phyloP scores from a whole-genome alignment of 2,329 filamentous ascomycete genomes.

The Hypoxylon sp. region DNA sequence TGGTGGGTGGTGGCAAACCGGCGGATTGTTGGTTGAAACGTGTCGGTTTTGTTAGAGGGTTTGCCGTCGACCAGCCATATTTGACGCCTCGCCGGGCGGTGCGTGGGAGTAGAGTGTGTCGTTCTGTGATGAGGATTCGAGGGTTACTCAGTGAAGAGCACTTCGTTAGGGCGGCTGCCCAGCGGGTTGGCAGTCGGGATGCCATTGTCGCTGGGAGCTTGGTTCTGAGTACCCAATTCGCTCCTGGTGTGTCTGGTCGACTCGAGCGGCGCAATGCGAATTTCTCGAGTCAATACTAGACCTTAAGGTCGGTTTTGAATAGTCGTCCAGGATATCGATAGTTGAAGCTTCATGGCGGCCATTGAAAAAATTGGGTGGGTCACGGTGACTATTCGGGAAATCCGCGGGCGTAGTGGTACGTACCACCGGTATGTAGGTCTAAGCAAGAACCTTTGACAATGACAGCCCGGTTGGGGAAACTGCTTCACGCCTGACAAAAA shows the following conservation, averaged over 20 bases:
- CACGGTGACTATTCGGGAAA: slow-evolving; percentile 31
- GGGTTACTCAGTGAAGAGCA: slow-evolving; percentile 50
- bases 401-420: slow-evolving; percentile 31
- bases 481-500: slow-evolving; percentile 10
- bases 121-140: slow-evolving; percentile 53
- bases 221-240: slow-evolving; percentile 34
- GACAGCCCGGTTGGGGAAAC: slow-evolving; percentile 11
- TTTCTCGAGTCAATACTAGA: not conserved
- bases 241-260: not conserved
- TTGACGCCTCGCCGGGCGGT: slow-evolving; percentile 66
- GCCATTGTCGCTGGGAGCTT: slow-evolving; percentile 59
- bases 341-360: slow-evolving; percentile 20
- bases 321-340: slow-evolving; percentile 2
- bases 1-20: slow-evolving; percentile 70
- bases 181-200: slow-evolving; percentile 62
- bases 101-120: slow-evolving; percentile 61
- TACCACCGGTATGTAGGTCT: slow-evolving; percentile 13
- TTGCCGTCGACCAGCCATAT: slow-evolving; percentile 73
- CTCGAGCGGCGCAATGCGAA: not conserved
- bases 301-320: slow-evolving; percentile 10
- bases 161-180: slow-evolving; percentile 58
- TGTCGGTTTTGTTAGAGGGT: slow-evolving; percentile 66
- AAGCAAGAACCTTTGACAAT: not conserved
- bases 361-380: slow-evolving; percentile 38
- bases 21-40: slow-evolving; percentile 73